Percentiles rank a stretch among this genome's conserved stretches.
phyloP scores from a whole-genome alignment of 495 filamentous ascomycete species.

The Penicillium arizonense region DNA sequence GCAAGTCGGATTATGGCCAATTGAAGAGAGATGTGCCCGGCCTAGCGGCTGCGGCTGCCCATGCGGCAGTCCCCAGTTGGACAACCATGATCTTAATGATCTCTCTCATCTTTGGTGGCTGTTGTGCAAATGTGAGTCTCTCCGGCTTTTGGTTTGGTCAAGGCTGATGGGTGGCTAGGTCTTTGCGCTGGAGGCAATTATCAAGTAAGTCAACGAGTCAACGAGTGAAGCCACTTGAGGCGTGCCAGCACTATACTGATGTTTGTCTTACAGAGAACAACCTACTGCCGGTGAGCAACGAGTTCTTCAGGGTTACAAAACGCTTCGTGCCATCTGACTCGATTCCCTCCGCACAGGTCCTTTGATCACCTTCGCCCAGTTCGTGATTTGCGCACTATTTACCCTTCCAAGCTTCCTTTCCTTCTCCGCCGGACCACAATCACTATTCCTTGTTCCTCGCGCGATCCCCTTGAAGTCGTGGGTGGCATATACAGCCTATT shows the following conservation, averaged over 20 bases:
- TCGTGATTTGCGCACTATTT: slow-evolving; percentile 73
- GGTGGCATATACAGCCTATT: slow-evolving; percentile 84
- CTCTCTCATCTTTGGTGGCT: slow-evolving; percentile 93
- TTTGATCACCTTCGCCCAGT: slow-evolving; percentile 92
- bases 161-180: slow-evolving; percentile 50
- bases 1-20: slow-evolving; percentile 52
- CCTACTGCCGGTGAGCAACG: slow-evolving; percentile 32
- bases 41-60: slow-evolving; percentile 36
- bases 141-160: neutral
- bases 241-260: slow-evolving; percentile 10
- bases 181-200: slow-evolving; percentile 91
- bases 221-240: neutral
- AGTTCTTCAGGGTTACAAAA: neutral
- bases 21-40: slow-evolving; percentile 62
- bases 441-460: slow-evolving; percentile 70
- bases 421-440: slow-evolving; percentile 56
- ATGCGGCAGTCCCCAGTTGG: slow-evolving; percentile 63
- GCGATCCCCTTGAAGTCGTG: slow-evolving; percentile 83
- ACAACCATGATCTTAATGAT: slow-evolving; percentile 68
- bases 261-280: slow-evolving; percentile 27
- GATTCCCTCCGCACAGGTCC: slow-evolving; percentile 53
- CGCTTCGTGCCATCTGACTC: neutral
- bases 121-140: slow-evolving; percentile 86
- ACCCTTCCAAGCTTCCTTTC: slow-evolving; percentile 71
- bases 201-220: slow-evolving; percentile 65